Base-by-base conservation (phyloP, 2,329 filamentous ascomycete genomes). In the Talaromyces sp. region DNA sequence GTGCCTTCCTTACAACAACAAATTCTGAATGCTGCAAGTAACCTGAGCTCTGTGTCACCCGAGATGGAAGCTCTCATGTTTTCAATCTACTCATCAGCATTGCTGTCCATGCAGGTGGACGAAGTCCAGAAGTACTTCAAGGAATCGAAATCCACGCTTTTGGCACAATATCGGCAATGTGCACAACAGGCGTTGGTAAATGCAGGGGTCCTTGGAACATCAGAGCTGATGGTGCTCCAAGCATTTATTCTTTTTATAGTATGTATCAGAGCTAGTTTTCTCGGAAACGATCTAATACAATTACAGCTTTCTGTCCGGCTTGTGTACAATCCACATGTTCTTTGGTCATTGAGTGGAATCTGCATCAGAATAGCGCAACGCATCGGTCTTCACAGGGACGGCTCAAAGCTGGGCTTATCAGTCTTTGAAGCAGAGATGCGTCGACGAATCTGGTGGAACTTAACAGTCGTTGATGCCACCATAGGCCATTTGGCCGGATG, bases 381-480 rank as follows among this genome's bases (percentile, higher is more conserved):
- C 71, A 87, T 90, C 82, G 88, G 88, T 0, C 80, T 90, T 57
- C 87, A 90, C 66, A 82, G 85, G 13, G 87, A 90, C 66, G 87
- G 86, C 41, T 82, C 84, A 66, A 74, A 77, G 19, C 77, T 87
- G 6, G 83, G 83, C 1, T 77, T 89, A 1, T 79, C 83, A 0
- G 85, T 87, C 0, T 88, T 89, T 69, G 87, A 90, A 70, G 84
- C 84, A 2, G 87, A 90, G 71, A 89, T 90, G 81, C 82, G 87
- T n/a, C 79, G 88, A 50, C 81, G 88, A 7, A 79, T 90, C 22
- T 90, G 88, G 88, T 88, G 86, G 87, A 83, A 86, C 70, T 82
- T 89, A 31, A 79, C 87, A 58, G 77, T 88, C 63, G 78, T 86
- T 61, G 86, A 88, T 67, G 79, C 82, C 50, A 84, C 85, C 68